Evolutionary conservation across 768 basidiomycete genomes (phyloP).

Genomic region (Mycena pura): DNA sequence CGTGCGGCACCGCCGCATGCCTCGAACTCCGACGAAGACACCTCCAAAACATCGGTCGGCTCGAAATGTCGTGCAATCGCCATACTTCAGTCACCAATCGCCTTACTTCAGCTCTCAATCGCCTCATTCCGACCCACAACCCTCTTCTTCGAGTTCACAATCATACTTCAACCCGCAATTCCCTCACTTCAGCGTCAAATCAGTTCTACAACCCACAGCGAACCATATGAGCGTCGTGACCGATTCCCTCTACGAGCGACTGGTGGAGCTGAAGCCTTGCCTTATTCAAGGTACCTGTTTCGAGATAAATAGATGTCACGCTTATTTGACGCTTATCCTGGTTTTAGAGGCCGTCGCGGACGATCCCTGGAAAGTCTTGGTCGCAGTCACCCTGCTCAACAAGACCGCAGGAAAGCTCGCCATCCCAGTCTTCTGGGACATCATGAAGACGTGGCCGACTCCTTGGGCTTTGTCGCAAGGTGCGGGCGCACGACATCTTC

Average conservation of each 20-base stretch:
- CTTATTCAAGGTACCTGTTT: slow-evolving; percentile 47
- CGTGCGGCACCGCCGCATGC: no score
- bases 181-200: no score
- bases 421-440: slow-evolving; percentile 67
- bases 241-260: slow-evolving; percentile 30
- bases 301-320: neutral
- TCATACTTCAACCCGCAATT: no score
- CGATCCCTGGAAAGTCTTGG: slow-evolving; percentile 73
- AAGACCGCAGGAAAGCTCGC: slow-evolving; percentile 70
- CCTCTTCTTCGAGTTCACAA: no score
- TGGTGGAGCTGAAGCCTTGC: slow-evolving; percentile 39
- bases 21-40: no score
- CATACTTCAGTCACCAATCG: slow-evolving; percentile 11
- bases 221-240: no score
- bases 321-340: neutral
- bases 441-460: slow-evolving; percentile 65
- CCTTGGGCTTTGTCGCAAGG: slow-evolving; percentile 62
- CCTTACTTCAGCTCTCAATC: slow-evolving; percentile 35
- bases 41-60: slow-evolving; percentile 11
- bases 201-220: no score
- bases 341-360: slow-evolving; percentile 54
- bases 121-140: no score
- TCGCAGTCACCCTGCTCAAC: slow-evolving; percentile 73
- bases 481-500: no score
- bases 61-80: slow-evolving; percentile 3